Evolutionary conservation across 2,329 filamentous ascomycete genomes (phyloP), one percentile per base, ranked within the genome.

Genomic region (Rhytidhysteron rufulum): DNA sequence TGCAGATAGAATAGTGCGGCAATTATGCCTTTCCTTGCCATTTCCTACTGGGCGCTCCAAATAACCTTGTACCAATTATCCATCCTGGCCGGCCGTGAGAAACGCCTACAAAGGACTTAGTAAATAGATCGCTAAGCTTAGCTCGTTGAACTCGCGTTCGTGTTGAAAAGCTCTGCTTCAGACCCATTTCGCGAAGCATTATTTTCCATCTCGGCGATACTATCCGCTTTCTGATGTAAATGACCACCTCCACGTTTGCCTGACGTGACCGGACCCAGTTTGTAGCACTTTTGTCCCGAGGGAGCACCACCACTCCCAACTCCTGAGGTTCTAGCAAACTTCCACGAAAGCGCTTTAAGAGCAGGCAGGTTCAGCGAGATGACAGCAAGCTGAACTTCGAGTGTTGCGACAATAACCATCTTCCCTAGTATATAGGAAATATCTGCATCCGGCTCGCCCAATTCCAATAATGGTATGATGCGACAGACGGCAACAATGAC

Each of bases 351-450:
- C 4, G 57, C 56, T 36, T 62, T 58, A n/a, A 62, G 38, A 2
- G 50, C 47, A 0, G 60, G 61, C 30, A 62, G 48, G 44, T 63
- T 65, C 37, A 59, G 54, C 4, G 62, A 55, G 21, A 63, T 39
- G 25, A 65, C 54, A 16, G 57, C 63, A 13, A 58, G 43, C 34
- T 62, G 49, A 29, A 65, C 52, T 35, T 65, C 60, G 19, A 61
- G 37, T 13, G 51, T 50, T 2, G 61, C 55, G 15, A 63, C 49
- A 17, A 64, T 58, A 40, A 58, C 46, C 44, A 63, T 58, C 31
- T 58, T 58, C 4, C 61, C 62, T 6, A 65, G 47, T 2, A 52
- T 43, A 27, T 46, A 63, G 18, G 55, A 57, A 11, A 53, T 45
- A 33, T 63, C 58, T 4, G 53, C 36, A 4, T 49, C 47, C 2